Base-by-base conservation (phyloP, 768 basidiomycete species). In the Symmetrospora coprosmae region DNA sequence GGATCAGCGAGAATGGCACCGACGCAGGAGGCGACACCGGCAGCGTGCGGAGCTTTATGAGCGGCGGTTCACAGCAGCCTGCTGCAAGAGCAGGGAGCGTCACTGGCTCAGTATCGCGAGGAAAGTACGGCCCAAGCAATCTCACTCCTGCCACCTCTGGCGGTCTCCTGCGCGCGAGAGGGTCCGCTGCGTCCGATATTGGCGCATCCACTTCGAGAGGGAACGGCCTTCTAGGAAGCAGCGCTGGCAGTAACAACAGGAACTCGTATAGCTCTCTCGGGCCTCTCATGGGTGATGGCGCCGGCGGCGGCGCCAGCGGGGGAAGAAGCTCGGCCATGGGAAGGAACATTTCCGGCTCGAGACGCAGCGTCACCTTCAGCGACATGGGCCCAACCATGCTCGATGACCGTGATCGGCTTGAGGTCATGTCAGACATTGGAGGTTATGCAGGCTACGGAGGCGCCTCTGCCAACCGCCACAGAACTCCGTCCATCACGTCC, bases 341-440 rank as follows among this genome's bases (percentile, higher is more conserved):
- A 50, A 31, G 19, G 5, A 35, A 50, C 9, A 50, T 34, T 13
- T n/a, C n/a, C n/a, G n/a, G n/a, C n/a, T n/a, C n/a, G n/a, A 25
- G 55, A 58, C 25, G 55, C 9, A 45, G 40, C 41, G 55, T 58
- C 27, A 58, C 55, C n/a, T 58, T 58, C 25, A 43, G 55, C 30
- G 55, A 58, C 37, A 25, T 58, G 27, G 46, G 46, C 33, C 55
- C 55, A 6, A 43, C 55, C 4, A 39, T 58, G 4, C 46, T 58
- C 55, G 30, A 46, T 33, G 55, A 58, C 25, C 39, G 40, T 14
- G 55, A 46, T 16, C 43, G 25, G 11, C 49, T 50, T n/a, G 55
- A 58, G 30, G 31, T 58, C 55, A 58, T 58, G 55, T 58, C 55
- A 30, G 55, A 58, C 19, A 47, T 47, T 19, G 55, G 55, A 45